phyloP scores from a whole-genome alignment of 495 filamentous ascomycete species.

The Aspergillus panamensis region DNA sequence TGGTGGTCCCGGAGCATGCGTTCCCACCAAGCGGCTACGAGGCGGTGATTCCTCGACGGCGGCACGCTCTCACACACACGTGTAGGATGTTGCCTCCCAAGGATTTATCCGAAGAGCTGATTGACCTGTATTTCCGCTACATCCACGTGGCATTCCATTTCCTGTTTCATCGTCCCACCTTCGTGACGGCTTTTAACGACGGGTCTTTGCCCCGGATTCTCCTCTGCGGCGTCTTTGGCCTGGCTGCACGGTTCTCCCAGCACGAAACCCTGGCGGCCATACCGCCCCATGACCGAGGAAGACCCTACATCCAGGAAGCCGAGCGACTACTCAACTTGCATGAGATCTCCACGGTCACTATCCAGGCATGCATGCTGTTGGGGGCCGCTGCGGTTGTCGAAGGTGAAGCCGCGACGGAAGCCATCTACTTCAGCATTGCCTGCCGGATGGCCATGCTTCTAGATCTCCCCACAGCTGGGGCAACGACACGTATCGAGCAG shows the following conservation, averaged over 20 bases:
- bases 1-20: neutral
- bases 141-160: neutral
- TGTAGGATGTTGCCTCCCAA: neutral
- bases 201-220: neutral
- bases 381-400: neutral
- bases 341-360: neutral
- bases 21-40: neutral
- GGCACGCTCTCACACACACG: neutral
- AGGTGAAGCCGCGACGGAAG: neutral
- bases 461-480: neutral
- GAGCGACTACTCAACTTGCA: neutral
- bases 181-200: neutral
- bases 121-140: neutral
- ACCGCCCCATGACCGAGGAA: neutral
- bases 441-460: neutral
- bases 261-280: neutral
- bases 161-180: neutral
- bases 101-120: neutral
- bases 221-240: neutral
- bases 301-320: neutral
- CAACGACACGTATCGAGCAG: neutral
- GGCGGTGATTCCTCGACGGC: neutral
- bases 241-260: neutral
- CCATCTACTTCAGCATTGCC: neutral
- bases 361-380: slow-evolving; percentile 2